Evolutionary conservation across 192 early-diverging fungal species (phyloP), one percentile per base, ranked within the genome.

Genomic region (Phycomyces blakesleeanus): DNA sequence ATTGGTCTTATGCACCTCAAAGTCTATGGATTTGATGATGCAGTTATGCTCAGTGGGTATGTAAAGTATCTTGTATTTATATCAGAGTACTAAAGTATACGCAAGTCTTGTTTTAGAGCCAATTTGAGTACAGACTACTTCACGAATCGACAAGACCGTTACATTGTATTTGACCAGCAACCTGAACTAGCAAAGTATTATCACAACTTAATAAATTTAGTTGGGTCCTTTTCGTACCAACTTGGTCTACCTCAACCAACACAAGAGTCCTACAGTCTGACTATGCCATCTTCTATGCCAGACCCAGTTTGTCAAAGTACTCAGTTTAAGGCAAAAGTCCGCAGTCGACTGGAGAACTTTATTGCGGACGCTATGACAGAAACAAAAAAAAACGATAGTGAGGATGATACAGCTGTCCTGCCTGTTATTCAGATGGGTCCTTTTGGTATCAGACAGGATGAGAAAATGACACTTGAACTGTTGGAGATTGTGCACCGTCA

Each of bases 1-100:
- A 87, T 97, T 74, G 97, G 95, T 0, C 74, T 99, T 63, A 89
- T 93, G 85, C 97, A 99, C 67, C 87, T 97, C 63, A 99, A 99
- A 72, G 78, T 86, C 7, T 98, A 95, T 72, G 77, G 89, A 2
- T 93, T 95, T 73, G 96, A 98, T 71, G 83, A 96, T 65, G 71
- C 80, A 18, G 74, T 91, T 25, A 82, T 94, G 42, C 78, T 98
- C 52, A 89, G 85, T 54, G 91, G 89, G 89, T 91, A 79, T 9
- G 16, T 40, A 16, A 47, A 18, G 25, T 39, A 56, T 67, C n/a
- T 0, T 47, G 38, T 10, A 47, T 10, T 18, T 63, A 0, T 37
- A 6, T 41, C 16, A 34, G 1, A 44, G 26, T 14, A 47, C 40
- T 55, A 47, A 38, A 38, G 55, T 15, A 15, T n/a, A 16, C 11